Percentiles rank a stretch among this genome's conserved stretches.
Conservation (phyloP, 2,329 filamentous ascomycete species). For the Huntiella omanensis region DNA sequence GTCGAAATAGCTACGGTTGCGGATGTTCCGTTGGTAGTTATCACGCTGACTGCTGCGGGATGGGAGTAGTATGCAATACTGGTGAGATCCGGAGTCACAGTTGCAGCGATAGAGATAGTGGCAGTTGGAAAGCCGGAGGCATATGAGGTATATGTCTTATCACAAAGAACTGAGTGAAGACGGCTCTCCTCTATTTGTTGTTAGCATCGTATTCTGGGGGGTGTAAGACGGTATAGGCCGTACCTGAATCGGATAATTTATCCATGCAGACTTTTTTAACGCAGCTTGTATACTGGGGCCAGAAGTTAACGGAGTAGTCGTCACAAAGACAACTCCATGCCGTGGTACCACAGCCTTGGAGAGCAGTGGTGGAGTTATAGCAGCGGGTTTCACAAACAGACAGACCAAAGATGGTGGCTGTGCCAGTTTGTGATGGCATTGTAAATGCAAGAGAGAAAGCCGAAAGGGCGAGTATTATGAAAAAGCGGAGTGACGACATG, state of each 20-base stretch:
- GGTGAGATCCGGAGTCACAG: background rate
- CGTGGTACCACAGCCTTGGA: slow-evolving; percentile 6
- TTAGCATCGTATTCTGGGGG: background rate
- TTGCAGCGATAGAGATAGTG: background rate
- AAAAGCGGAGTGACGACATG: background rate
- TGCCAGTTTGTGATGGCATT: background rate
- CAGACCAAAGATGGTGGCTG: slow-evolving; percentile 6
- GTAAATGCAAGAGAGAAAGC: background rate
- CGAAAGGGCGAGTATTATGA: background rate
- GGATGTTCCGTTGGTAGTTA: too few relatives aligned
- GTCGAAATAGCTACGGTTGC: too few relatives aligned
- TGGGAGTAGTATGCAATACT: too few relatives aligned
- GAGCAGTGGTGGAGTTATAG: slow-evolving; percentile 8
- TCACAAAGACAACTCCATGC: slow-evolving; percentile 10
- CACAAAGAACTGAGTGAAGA: background rate
- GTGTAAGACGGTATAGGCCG: background rate
- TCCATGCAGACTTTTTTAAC: slow-evolving; percentile 11
- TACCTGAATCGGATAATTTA: background rate
- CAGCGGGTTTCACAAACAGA: slow-evolving; percentile 9
- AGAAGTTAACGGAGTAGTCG: slow-evolving; percentile 6
- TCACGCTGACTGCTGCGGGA: too few relatives aligned
- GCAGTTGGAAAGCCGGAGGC: background rate
- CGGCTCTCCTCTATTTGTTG: background rate
- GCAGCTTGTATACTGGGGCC: slow-evolving; percentile 10
- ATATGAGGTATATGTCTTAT: too few relatives aligned